These are phyloP conservation scores for Juglanconis juglandina DNA, from an alignment of 2,329 filamentous ascomycete species.

Conservation along the genomic window DNA sequence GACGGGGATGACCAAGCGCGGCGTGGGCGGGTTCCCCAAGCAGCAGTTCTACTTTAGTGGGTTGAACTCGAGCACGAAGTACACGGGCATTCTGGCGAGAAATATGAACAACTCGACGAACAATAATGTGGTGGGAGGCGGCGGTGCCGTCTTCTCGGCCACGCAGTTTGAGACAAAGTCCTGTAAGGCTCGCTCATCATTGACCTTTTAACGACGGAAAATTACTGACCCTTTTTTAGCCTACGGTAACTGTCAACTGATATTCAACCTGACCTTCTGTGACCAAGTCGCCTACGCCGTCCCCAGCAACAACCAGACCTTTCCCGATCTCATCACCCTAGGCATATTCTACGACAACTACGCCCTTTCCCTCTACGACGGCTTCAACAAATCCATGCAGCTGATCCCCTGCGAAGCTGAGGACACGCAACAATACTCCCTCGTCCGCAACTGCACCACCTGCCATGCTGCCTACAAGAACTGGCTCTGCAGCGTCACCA, in stretches of 20 bases:
- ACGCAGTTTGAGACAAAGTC: constrained; percentile 76
- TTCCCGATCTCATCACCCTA: constrained; percentile 58
- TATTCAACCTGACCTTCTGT: constrained; percentile 88
- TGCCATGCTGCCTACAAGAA: constrained; percentile 81
- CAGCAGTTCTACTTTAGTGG: constrained; percentile 83
- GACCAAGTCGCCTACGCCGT: constrained; percentile 86
- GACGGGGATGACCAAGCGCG: constrained; percentile 67
- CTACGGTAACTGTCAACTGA: constrained; percentile 79
- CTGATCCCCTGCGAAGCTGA: constrained; percentile 83
- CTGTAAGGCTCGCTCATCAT: constrained; percentile 46
- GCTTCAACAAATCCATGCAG: constrained; percentile 77
- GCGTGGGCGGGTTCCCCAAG: constrained; percentile 65
- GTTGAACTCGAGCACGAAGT: constrained; percentile 68
- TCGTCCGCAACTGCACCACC: constrained; percentile 71
- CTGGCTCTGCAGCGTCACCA: constrained; percentile 91
- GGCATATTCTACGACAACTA: constrained; percentile 74
- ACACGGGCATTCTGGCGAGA: constrained; percentile 70
- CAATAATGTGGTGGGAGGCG: constrained; percentile 56
- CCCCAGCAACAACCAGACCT: constrained; percentile 68
- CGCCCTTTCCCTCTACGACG: constrained; percentile 64
- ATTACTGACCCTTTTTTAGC: constrained; percentile 7
- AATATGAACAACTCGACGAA: constrained; percentile 49
- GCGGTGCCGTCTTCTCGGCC: constrained; percentile 69
- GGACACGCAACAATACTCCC: constrained; percentile 72
- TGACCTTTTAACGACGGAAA: background rate